Conservation (phyloP, 1,284 basidiomycete species). For the Mycena sp. region DNA sequence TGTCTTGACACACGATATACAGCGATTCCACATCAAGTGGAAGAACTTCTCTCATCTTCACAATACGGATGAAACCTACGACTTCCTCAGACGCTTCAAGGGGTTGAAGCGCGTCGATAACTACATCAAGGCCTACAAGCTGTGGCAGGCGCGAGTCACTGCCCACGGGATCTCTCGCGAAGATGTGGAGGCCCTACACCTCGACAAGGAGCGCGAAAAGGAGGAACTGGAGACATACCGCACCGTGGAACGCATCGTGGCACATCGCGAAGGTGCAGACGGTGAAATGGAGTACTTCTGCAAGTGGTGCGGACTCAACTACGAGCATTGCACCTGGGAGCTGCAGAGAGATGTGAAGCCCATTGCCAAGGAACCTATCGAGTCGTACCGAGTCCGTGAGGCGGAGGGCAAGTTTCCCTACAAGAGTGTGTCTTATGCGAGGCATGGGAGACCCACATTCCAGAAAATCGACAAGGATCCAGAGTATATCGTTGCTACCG, state of each 20-base stretch:
- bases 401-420: slow-evolving; percentile 86
- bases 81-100: slow-evolving; percentile 92
- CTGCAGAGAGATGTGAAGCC: slow-evolving; percentile 81
- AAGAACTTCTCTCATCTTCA: slow-evolving; percentile 94
- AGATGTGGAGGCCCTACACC: slow-evolving; percentile 88
- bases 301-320: slow-evolving; percentile 97
- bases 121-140: slow-evolving; percentile 91
- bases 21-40: slow-evolving; percentile 98
- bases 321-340: slow-evolving; percentile 98
- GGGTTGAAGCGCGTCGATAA: slow-evolving; percentile 98
- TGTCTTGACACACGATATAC: slow-evolving; percentile 23
- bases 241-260: slow-evolving; percentile 92
- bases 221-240: slow-evolving; percentile 93
- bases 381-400: slow-evolving; percentile 83
- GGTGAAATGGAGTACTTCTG: slow-evolving; percentile 91
- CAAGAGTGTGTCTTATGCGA: slow-evolving; percentile 80
- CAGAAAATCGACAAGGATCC: slow-evolving; percentile 92
- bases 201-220: slow-evolving; percentile 91
- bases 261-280: slow-evolving; percentile 78
- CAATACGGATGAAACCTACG: slow-evolving; percentile 97
- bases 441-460: slow-evolving; percentile 82
- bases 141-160: slow-evolving; percentile 77
- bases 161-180: slow-evolving; percentile 82
- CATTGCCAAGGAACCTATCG: slow-evolving; percentile 81
- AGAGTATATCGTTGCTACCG: slow-evolving; percentile 81